Conservation (phyloP, 1,284 basidiomycete genomes). For the Rhodotorula sp. region DNA sequence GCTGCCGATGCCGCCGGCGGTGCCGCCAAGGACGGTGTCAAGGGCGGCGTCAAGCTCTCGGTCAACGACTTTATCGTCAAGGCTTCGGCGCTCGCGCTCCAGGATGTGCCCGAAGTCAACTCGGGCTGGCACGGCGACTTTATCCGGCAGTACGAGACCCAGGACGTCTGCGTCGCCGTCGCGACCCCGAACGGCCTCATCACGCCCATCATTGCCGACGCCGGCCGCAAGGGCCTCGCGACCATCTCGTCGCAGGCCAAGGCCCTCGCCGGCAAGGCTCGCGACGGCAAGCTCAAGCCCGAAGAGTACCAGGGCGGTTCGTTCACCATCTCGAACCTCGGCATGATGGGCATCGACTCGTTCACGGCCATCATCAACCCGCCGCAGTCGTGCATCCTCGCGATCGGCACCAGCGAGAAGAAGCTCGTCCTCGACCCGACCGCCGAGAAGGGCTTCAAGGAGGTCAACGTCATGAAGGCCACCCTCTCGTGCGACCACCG, state of each 20-base stretch:
- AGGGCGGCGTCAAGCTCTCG: conserved; percentile 72
- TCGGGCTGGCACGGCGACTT: conserved; percentile 95
- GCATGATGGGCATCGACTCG: conserved; percentile 86
- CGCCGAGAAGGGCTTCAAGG: conserved; percentile 90
- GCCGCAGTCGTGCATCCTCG: conserved; percentile 96
- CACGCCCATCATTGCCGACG: conserved; percentile 95
- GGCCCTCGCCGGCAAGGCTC: conserved; percentile 86
- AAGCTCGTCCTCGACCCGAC: conserved; percentile 84
- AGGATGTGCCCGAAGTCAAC: conserved; percentile 96
- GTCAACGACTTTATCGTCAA: conserved; percentile 99
- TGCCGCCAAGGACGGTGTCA: conserved; percentile 63
- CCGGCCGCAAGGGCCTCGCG: conserved; percentile 84
- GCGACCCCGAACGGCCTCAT: conserved; percentile 95
- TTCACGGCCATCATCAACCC: conserved; percentile 99
- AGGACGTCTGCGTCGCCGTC: conserved; percentile 95
- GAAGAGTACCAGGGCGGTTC: conserved; percentile 98
- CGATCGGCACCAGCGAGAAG: conserved; percentile 83
- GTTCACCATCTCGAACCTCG: conserved; percentile 98
- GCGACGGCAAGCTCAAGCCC: conserved; percentile 93
- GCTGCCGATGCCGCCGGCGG: conserved; percentile 60
- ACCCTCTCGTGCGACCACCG: conserved; percentile 95
- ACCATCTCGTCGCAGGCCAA: conserved; percentile 91
- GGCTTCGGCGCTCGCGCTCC: conserved; percentile 82
- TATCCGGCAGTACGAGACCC: conserved; percentile 95
- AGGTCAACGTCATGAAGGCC: conserved; percentile 88